phyloP scores from a whole-genome alignment of 2,329 filamentous ascomycete genomes.

The Stachybotrys chartarum region DNA sequence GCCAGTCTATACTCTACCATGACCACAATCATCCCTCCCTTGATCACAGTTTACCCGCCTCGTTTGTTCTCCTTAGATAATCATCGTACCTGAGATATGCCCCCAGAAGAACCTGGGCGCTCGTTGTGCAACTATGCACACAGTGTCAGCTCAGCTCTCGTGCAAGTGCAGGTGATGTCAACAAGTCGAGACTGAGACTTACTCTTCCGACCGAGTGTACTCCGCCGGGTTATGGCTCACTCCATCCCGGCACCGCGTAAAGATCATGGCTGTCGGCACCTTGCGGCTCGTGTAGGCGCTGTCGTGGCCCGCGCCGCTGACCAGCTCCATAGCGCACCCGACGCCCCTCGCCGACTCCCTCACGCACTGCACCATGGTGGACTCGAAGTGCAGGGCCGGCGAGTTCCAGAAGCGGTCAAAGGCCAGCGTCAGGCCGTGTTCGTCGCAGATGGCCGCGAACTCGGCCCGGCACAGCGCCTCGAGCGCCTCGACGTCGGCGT shows the following conservation, averaged over 20 bases:
- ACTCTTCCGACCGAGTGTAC: too few relatives aligned
- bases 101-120: too few relatives aligned
- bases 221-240: slow-evolving; percentile 15
- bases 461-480: slow-evolving; percentile 31
- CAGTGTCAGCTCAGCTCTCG: too few relatives aligned
- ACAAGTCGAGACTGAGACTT: too few relatives aligned
- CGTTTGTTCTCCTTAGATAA: too few relatives aligned
- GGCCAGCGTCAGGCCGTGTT: too few relatives aligned
- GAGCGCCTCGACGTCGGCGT: slow-evolving; percentile 44
- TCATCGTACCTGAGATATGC: too few relatives aligned
- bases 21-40: too few relatives aligned
- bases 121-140: too few relatives aligned
- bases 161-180: too few relatives aligned
- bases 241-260: slow-evolving; percentile 20
- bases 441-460: slow-evolving; percentile 44
- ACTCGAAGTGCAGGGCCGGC: slow-evolving; percentile 50
- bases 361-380: slow-evolving; percentile 50
- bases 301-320: slow-evolving; percentile 25
- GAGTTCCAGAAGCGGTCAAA: slow-evolving; percentile 37
- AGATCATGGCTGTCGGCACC: slow-evolving; percentile 24
- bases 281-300: slow-evolving; percentile 20
- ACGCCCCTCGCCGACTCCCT: slow-evolving; percentile 56
- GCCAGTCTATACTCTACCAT: too few relatives aligned
- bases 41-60: too few relatives aligned
- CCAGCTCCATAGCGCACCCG: slow-evolving; percentile 46